These are phyloP conservation scores for Colletotrichum incanum DNA, from an alignment of 2,329 filamentous ascomycete genomes.

Conservation along the genomic window DNA sequence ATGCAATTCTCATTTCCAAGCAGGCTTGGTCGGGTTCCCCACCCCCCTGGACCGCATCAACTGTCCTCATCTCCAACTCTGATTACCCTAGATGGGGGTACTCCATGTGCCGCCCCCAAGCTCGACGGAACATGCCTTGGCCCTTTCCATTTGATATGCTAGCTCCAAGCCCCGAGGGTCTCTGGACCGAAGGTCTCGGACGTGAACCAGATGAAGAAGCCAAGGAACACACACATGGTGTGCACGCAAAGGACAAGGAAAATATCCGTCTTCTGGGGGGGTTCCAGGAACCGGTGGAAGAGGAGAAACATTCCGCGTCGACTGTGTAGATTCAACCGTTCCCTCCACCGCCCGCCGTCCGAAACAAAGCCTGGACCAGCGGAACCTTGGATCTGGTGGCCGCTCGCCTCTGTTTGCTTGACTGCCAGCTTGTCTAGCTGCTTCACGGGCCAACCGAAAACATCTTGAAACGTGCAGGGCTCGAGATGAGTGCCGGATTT, in stretches of 20 bases:
- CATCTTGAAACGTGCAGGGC: constrained; percentile 38
- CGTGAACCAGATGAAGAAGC: constrained; percentile 20
- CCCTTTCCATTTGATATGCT: constrained; percentile 10
- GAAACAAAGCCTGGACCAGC: constrained; percentile 28
- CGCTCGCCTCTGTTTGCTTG: constrained; percentile 7
- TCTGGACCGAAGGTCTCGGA: constrained; percentile 32
- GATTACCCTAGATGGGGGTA: constrained; percentile 25
- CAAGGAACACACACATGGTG: background rate
- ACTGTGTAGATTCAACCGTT: constrained; percentile 1
- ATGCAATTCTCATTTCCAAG: constrained; percentile 27
- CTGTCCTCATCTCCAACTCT: constrained; percentile 33
- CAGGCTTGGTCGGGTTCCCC: constrained; percentile 9
- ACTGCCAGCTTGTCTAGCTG: background rate
- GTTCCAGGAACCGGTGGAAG: constrained; percentile 17
- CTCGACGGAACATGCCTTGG: constrained; percentile 1
- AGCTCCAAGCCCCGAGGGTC: constrained; percentile 25
- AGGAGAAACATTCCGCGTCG: constrained; percentile 30
- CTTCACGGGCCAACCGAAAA: constrained; percentile 4
- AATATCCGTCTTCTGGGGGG: constrained; percentile 21
- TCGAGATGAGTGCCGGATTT: constrained; percentile 21
- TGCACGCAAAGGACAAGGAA: constrained; percentile 12
- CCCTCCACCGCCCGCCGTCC: constrained; percentile 18
- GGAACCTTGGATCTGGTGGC: constrained; percentile 19
- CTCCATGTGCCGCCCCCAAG: constrained; percentile 9
- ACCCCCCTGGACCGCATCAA: constrained; percentile 34